phyloP scores from a whole-genome alignment of 2,329 filamentous ascomycete genomes.

The Monosporascus sp. region DNA sequence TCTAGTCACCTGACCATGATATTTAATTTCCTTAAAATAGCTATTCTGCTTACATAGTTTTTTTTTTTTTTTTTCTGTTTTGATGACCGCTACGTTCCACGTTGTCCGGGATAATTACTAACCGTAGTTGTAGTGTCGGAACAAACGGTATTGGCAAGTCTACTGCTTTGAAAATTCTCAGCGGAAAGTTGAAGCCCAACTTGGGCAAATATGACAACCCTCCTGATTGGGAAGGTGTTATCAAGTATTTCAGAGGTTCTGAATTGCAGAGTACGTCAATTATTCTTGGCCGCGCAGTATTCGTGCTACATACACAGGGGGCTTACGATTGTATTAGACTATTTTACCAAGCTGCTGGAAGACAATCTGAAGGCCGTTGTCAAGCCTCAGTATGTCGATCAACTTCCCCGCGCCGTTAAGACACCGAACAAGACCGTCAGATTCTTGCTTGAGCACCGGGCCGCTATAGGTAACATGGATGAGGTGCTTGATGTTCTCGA shows the following conservation, averaged over 20 bases:
- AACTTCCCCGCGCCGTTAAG: constrained; percentile 90
- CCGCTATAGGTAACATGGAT: constrained; percentile 72
- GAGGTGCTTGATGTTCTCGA: constrained; percentile 81
- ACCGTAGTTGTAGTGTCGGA: constrained; percentile 56
- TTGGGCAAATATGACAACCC: constrained; percentile 92
- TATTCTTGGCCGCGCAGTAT: background rate
- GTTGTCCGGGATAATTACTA: background rate
- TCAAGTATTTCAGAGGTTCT: constrained; percentile 96
- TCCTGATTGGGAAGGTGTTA: constrained; percentile 97
- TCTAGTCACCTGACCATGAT: too few species aligned
- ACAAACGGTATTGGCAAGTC: constrained; percentile 99
- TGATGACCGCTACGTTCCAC: background rate
- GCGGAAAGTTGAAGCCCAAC: constrained; percentile 97
- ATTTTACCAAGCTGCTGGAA: constrained; percentile 97
- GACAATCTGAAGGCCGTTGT: constrained; percentile 97
- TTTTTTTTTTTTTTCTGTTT: too few species aligned
- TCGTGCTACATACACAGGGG: background rate
- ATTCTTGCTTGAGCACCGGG: constrained; percentile 69
- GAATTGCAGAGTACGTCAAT: constrained; percentile 81
- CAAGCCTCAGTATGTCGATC: constrained; percentile 98
- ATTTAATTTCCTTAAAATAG: too few species aligned
- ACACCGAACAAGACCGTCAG: constrained; percentile 75
- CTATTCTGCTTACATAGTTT: too few species aligned
- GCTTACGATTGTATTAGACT: constrained; percentile 54
- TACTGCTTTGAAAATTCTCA: constrained; percentile 98